Evolutionary conservation across 192 early-diverging fungal genomes (phyloP).

Genomic region (Dissophora ornata): DNA sequence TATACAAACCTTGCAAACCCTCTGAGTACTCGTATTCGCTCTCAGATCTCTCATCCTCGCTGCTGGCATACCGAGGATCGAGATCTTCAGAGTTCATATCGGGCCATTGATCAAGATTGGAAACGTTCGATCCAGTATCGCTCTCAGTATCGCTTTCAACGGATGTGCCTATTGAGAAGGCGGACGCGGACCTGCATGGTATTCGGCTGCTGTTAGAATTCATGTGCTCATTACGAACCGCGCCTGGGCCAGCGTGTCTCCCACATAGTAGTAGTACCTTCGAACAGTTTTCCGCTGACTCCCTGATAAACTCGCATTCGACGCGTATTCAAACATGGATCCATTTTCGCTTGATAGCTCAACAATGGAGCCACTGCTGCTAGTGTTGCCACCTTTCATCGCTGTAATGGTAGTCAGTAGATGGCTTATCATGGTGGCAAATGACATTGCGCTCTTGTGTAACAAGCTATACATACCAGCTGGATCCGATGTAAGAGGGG

Average conservation of each 20-base stretch:
- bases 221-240: too few relatives aligned
- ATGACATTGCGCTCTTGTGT: neutral
- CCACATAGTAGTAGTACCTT: slow-evolving; percentile 21
- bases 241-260: too few relatives aligned
- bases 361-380: slow-evolving; percentile 27
- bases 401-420: neutral
- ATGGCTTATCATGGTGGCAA: too few relatives aligned
- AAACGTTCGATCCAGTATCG: slow-evolving; percentile 30
- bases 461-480: slow-evolving; percentile 21
- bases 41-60: slow-evolving; percentile 16
- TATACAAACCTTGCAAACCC: slow-evolving; percentile 10
- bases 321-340: slow-evolving; percentile 36
- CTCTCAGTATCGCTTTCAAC: slow-evolving; percentile 27
- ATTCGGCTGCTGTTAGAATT: neutral
- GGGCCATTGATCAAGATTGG: slow-evolving; percentile 12
- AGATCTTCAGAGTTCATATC: slow-evolving; percentile 41
- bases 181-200: slow-evolving; percentile 21
- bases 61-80: slow-evolving; percentile 34
- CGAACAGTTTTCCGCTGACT: slow-evolving; percentile 4
- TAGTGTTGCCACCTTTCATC: slow-evolving; percentile 13
- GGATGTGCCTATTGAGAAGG: slow-evolving; percentile 29
- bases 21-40: slow-evolving; percentile 27
- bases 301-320: slow-evolving; percentile 3
- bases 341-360: slow-evolving; percentile 38
- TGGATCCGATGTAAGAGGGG: slow-evolving; percentile 58